Evolutionary conservation across 1,284 basidiomycete species (phyloP).

Genomic region (Boletus semigastroideus): DNA sequence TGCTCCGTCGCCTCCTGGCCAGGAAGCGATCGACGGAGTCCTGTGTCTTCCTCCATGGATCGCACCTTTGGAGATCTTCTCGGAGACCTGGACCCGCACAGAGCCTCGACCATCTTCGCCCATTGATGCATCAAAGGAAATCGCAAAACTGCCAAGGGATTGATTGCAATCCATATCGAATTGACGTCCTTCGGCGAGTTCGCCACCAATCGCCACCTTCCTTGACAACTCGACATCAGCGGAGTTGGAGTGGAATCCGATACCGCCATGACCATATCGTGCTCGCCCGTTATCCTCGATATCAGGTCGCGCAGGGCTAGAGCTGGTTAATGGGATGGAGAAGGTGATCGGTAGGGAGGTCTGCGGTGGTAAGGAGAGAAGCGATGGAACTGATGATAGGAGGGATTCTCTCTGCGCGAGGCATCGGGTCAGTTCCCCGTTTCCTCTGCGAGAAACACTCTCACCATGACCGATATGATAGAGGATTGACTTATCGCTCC

Average conservation of each 20-base stretch:
- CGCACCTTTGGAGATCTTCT: conserved; percentile 39
- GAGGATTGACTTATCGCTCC: conserved; percentile 51
- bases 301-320: conserved; percentile 40
- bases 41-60: conserved; percentile 29
- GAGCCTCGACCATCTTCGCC: conserved; percentile 69
- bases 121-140: conserved; percentile 66
- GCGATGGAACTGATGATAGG: conserved; percentile 70
- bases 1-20: conserved; percentile 25
- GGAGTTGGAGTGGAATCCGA: conserved; percentile 55
- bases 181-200: conserved; percentile 46
- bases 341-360: conserved; percentile 52
- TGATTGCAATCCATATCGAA: conserved; percentile 49
- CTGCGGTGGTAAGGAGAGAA: conserved; percentile 63
- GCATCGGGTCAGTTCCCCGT: conserved; percentile 23
- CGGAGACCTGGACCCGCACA: conserved; percentile 65
- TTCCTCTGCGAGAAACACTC: conserved; percentile 23
- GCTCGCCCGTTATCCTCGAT: conserved; percentile 59
- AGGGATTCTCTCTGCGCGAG: conserved; percentile 51
- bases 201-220: conserved; percentile 32
- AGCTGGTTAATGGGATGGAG: conserved; percentile 46
- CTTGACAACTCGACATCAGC: conserved; percentile 36
- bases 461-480: conserved; percentile 69
- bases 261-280: conserved; percentile 37
- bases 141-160: conserved; percentile 57
- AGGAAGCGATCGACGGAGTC: conserved; percentile 31